Percentiles rank a stretch among this genome's conserved stretches.
phyloP scores from a whole-genome alignment of 306 rosid genomes.

The Quercus wislizeni region DNA sequence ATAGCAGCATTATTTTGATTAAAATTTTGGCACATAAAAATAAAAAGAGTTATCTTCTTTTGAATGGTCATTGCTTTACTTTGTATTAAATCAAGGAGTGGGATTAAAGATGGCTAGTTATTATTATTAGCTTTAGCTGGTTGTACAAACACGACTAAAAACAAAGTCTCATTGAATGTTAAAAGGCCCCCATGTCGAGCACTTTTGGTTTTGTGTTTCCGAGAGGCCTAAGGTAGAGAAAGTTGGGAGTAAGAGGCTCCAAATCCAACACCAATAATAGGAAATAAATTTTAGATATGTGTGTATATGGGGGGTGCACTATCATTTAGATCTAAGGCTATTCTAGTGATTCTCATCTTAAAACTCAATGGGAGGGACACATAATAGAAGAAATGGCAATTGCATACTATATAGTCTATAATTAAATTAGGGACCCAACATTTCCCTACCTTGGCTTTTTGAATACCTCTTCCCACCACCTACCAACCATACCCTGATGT shows the following conservation, averaged over 20 bases:
- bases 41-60: no score
- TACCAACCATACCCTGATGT: slow-evolving; percentile 34
- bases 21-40: neutral
- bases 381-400: no score
- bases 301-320: no score
- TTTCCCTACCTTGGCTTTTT: slow-evolving; percentile 13
- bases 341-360: no score
- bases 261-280: no score
- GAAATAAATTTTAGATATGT: no score
- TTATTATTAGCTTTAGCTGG: neutral
- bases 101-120: neutral
- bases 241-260: no score
- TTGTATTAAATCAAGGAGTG: neutral
- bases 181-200: neutral
- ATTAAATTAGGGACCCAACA: neutral
- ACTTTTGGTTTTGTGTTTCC: neutral
- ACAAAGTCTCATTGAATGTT: neutral
- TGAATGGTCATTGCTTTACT: neutral
- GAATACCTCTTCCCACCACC: slow-evolving; percentile 22
- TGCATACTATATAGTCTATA: no score
- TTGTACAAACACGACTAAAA: neutral
- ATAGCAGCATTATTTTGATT: neutral
- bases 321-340: no score
- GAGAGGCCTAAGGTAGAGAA: no score
- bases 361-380: no score